Evolutionary conservation across 2,329 filamentous ascomycete species (phyloP).

Genomic region (Fusarium tjaetaba): DNA sequence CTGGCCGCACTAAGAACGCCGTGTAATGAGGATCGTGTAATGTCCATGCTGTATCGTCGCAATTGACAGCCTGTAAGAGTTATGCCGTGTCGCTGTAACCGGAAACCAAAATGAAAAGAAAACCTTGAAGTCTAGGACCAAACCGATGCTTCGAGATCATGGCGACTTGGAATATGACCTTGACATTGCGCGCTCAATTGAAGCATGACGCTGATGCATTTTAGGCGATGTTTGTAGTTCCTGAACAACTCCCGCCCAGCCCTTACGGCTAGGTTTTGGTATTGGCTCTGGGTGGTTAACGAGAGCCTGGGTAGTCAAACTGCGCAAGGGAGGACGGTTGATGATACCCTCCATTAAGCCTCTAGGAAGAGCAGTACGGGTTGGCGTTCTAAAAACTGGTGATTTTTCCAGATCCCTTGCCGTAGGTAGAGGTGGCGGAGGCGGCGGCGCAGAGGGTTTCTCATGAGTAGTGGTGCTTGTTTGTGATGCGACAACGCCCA

Average conservation of each 20-base stretch:
- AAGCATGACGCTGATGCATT: constrained; percentile 70
- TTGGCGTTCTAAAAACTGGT: constrained; percentile 43
- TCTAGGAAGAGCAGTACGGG: constrained; percentile 51
- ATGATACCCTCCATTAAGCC: constrained; percentile 56
- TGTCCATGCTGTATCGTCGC: constrained; percentile 26
- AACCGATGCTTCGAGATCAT: constrained; percentile 20
- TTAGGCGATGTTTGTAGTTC: constrained; percentile 70
- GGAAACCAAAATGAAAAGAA: constrained; percentile 34
- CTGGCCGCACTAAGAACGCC: constrained; percentile 37
- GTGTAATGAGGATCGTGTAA: constrained; percentile 30
- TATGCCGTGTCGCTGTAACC: constrained; percentile 29
- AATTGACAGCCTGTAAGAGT: constrained; percentile 31
- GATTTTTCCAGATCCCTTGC: constrained; percentile 51
- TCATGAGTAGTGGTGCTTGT: constrained; percentile 42
- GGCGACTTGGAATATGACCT: constrained; percentile 46
- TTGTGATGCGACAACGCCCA: constrained; percentile 63
- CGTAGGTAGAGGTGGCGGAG: constrained; percentile 40
- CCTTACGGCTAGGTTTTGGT: constrained; percentile 55
- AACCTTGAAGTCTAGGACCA: constrained; percentile 20
- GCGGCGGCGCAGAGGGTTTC: constrained; percentile 45
- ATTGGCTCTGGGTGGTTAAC: constrained; percentile 63
- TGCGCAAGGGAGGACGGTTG: constrained; percentile 60
- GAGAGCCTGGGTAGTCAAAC: constrained; percentile 61
- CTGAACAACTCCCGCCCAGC: constrained; percentile 71
- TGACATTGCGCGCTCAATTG: constrained; percentile 67